Percentiles rank a stretch among this genome's conserved stretches.
Conservation (phyloP, 2,329 filamentous ascomycete species). For the Fusarium poae region DNA sequence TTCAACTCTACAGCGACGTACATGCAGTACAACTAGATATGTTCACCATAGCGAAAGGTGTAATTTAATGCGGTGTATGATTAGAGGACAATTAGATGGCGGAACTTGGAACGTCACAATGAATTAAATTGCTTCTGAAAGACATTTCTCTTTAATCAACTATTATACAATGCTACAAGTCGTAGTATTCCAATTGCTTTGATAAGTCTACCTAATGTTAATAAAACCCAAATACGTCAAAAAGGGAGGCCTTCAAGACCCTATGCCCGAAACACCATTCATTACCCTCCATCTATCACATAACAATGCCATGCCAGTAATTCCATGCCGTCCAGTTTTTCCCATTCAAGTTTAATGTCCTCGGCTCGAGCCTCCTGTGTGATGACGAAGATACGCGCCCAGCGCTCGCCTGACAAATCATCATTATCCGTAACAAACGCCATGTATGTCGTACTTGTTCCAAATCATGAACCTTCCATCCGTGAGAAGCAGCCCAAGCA, state of each 20-base stretch:
- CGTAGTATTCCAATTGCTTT: conserved; percentile 11
- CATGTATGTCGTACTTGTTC: not conserved
- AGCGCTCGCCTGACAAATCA: conserved; percentile 24
- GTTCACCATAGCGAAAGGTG: conserved; percentile 38
- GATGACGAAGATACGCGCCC: conserved; percentile 5
- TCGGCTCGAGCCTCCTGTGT: conserved; percentile 3
- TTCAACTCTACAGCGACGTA: conserved; percentile 99
- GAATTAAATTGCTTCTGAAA: conserved; percentile 39
- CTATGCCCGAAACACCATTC: conserved; percentile 39
- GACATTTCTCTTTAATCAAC: not conserved
- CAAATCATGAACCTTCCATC: conserved; percentile 53
- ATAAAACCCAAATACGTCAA: conserved; percentile 17
- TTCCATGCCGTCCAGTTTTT: conserved; percentile 1
- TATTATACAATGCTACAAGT: not conserved
- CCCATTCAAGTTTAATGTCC: conserved; percentile 17
- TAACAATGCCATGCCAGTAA: conserved; percentile 16
- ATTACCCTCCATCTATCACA: conserved; percentile 21
- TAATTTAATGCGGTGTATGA: conserved; percentile 54
- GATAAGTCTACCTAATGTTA: conserved; percentile 36
- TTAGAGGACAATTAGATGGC: conserved; percentile 48
- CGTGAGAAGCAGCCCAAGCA: conserved; percentile 72
- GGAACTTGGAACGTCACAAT: conserved; percentile 45
- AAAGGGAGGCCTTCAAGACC: conserved; percentile 12
- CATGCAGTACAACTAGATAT: conserved; percentile 94
- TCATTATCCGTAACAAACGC: conserved; percentile 38